Percentiles rank a stretch among this genome's conserved stretches.
These are phyloP conservation scores for Sordariomycetes sp. DNA, from an alignment of 2,329 filamentous ascomycete species.

Conservation along the genomic window DNA sequence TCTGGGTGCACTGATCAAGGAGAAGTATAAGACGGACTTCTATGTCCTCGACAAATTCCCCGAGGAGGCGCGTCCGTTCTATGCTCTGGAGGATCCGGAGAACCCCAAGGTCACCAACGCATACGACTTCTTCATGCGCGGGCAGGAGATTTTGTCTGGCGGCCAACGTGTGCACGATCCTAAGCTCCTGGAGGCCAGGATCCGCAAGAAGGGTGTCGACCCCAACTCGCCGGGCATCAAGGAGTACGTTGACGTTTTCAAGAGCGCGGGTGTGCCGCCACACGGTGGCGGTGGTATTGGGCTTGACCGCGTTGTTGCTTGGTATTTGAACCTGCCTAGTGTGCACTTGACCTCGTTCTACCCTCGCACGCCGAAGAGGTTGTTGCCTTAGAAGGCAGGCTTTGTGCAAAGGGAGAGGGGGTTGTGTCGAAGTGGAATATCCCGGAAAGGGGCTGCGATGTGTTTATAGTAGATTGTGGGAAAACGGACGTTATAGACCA, in stretches of 20 bases:
- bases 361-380: conserved; percentile 50
- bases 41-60: conserved; percentile 97
- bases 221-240: conserved; percentile 68
- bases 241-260: conserved; percentile 80
- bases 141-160: conserved; percentile 86
- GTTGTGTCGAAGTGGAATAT: too few relatives aligned
- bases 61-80: conserved; percentile 81
- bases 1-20: conserved; percentile 75
- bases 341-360: conserved; percentile 51
- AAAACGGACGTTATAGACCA: too few relatives aligned
- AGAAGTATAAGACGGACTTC: conserved; percentile 92
- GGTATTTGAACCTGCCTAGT: conserved; percentile 49
- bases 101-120: conserved; percentile 45
- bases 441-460: too few relatives aligned
- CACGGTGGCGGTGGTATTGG: conserved; percentile 88
- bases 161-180: conserved; percentile 87
- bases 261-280: conserved; percentile 73
- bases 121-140: conserved; percentile 81
- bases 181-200: conserved; percentile 64
- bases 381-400: conserved; percentile 32
- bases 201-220: conserved; percentile 73
- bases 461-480: too few relatives aligned
- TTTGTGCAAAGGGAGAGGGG: not conserved
- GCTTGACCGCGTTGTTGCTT: conserved; percentile 73
- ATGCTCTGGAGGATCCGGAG: conserved; percentile 67